These are phyloP conservation scores for Entomortierella beljakovae DNA, from an alignment of 192 early-diverging fungal species.

Conservation along the genomic window DNA sequence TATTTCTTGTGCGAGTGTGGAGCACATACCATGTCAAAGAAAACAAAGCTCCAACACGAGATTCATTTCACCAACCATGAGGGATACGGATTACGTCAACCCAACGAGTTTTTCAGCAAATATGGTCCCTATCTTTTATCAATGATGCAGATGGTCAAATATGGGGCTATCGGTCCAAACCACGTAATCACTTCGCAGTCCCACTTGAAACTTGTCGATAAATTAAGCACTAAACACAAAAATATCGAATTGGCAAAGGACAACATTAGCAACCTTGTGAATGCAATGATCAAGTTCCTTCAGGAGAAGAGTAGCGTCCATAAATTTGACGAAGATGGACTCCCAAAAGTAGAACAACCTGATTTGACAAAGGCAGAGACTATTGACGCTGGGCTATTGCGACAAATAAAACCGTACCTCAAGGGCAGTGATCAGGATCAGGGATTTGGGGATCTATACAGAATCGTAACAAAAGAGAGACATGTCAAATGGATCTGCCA, in stretches of 20 bases:
- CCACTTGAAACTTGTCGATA: not conserved
- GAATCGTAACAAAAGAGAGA: not conserved
- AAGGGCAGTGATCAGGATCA: not conserved
- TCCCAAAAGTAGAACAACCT: not conserved
- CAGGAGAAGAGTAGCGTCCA: not conserved
- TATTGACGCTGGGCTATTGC: not conserved
- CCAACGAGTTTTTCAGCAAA: conserved; percentile 9
- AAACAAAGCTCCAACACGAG: not conserved
- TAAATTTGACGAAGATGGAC: not conserved
- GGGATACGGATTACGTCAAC: conserved; percentile 11
- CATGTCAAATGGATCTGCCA: conserved; percentile 26
- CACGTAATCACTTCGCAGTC: not conserved
- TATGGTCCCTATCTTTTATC: conserved; percentile 4
- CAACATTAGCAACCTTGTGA: not conserved
- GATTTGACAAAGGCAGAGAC: not conserved
- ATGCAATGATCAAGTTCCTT: not conserved
- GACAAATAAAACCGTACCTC: not conserved
- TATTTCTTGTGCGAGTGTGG: conserved; percentile 24
- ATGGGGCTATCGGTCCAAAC: not conserved
- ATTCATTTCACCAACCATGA: conserved; percentile 20
- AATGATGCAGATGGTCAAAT: not conserved
- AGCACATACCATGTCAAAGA: not conserved
- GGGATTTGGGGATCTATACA: conserved; percentile 1
- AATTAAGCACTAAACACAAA: not conserved
- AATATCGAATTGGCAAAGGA: not conserved